Evolutionary conservation across 2,329 filamentous ascomycete genomes (phyloP).

Genomic region (Cercospora sp.): DNA sequence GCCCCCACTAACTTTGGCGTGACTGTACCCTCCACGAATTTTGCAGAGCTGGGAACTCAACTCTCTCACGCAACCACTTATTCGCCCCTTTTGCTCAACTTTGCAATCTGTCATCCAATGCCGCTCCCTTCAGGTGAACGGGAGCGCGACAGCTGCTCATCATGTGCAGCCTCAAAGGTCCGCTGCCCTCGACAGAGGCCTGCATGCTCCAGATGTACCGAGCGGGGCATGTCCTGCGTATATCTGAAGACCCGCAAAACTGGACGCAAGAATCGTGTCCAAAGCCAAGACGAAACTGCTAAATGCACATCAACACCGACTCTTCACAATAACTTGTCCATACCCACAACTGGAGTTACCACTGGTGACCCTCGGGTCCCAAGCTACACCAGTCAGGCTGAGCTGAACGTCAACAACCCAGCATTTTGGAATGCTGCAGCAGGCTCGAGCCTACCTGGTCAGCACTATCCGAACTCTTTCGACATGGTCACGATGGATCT

Average conservation of each 20-base stretch:
- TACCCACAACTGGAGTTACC: neutral
- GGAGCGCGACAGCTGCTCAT: neutral
- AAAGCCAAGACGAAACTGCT: neutral
- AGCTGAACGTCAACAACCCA: neutral
- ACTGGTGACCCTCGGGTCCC: neutral
- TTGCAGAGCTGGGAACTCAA: neutral
- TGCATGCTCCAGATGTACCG: neutral
- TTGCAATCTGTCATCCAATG: neutral
- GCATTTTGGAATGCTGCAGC: neutral
- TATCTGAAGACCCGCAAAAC: neutral
- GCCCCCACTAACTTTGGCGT: neutral
- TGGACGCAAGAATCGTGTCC: neutral
- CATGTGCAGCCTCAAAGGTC: neutral
- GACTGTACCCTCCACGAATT: neutral
- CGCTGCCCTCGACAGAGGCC: neutral
- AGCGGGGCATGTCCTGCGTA: neutral
- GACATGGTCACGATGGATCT: neutral
- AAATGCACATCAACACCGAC: neutral
- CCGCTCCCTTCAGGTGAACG: neutral
- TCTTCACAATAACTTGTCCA: neutral
- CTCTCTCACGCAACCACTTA: neutral
- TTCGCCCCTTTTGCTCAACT: neutral
- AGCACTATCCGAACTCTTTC: neutral
- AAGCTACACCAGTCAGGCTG: neutral
- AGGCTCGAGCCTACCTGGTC: neutral